These are phyloP conservation scores for Flaveria ramosissima DNA, from an alignment of 129 eudicot species.

Conservation along the genomic window DNA sequence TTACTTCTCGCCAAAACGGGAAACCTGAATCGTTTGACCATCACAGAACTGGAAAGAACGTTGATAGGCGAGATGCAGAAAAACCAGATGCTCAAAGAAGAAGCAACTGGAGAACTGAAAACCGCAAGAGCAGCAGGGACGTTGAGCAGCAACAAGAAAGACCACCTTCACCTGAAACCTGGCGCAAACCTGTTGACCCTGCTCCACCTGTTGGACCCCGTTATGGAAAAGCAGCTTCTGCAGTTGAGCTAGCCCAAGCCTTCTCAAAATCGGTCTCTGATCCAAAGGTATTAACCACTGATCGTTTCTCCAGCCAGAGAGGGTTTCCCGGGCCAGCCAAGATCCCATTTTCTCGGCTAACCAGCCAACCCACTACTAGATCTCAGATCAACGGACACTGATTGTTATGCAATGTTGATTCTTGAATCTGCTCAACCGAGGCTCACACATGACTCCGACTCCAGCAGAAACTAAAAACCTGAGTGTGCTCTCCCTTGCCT, in stretches of 20 bases:
- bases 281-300: constrained; percentile 46
- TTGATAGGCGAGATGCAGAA: constrained; percentile 57
- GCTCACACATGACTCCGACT: background rate
- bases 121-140: constrained; percentile 55
- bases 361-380: constrained; percentile 57
- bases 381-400: constrained; percentile 87
- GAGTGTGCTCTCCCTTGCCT: background rate
- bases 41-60: constrained; percentile 45
- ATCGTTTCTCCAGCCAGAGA: constrained; percentile 59
- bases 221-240: constrained; percentile 81
- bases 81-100: constrained; percentile 62
- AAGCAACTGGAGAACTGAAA: constrained; percentile 77
- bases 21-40: constrained; percentile 53
- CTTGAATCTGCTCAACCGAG: background rate
- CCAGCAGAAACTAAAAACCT: constrained; percentile 5
- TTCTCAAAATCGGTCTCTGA: constrained; percentile 80
- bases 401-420: constrained; percentile 2
- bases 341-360: constrained; percentile 85
- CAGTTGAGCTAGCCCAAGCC: constrained; percentile 88
- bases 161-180: constrained; percentile 94
- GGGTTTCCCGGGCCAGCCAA: constrained; percentile 61
- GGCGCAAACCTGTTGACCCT: constrained; percentile 87
- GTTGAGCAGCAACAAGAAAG: constrained; percentile 64
- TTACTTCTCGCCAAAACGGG: constrained; percentile 48
- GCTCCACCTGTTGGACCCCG: constrained; percentile 51